A percentile compares a stretch with the other conserved stretches of the same genome.
These are phyloP conservation scores for Sequoia sempervirens DNA, from an alignment of 75 land plant genomes.

Conservation along the genomic window DNA sequence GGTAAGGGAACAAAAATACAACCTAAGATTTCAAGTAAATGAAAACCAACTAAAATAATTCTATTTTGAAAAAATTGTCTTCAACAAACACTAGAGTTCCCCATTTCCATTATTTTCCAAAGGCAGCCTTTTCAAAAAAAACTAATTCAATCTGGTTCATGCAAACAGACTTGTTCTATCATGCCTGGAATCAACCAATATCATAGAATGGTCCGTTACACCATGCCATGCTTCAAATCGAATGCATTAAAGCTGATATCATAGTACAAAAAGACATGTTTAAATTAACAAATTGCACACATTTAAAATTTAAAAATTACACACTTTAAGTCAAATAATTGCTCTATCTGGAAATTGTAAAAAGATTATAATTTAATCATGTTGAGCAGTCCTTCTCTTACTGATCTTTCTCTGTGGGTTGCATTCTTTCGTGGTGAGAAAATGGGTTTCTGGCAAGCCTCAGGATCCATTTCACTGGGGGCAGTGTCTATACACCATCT, in stretches of 20 bases:
- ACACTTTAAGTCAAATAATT: not conserved
- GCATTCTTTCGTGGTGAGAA: too few species aligned
- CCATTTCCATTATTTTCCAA: not conserved
- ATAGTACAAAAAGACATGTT: not conserved
- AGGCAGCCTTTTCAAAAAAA: not conserved
- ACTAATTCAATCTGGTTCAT: not conserved
- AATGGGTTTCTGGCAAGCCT: too few species aligned
- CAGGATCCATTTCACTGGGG: too few species aligned
- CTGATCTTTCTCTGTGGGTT: too few species aligned
- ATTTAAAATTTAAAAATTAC: not conserved
- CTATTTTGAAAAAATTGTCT: not conserved
- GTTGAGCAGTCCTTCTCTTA: not conserved
- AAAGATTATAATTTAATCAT: not conserved
- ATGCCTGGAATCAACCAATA: not conserved
- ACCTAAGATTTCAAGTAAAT: not conserved
- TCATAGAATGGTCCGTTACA: not conserved
- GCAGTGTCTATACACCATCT: too few species aligned
- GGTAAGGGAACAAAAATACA: not conserved
- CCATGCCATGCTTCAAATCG: not conserved
- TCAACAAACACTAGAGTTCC: not conserved
- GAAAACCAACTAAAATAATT: not conserved
- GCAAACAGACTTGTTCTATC: not conserved
- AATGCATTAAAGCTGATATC: not conserved
- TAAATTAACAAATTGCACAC: not conserved
- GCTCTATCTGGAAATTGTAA: not conserved